Conservation (phyloP, 768 basidiomycete genomes). For the Auricularia sp. region DNA sequence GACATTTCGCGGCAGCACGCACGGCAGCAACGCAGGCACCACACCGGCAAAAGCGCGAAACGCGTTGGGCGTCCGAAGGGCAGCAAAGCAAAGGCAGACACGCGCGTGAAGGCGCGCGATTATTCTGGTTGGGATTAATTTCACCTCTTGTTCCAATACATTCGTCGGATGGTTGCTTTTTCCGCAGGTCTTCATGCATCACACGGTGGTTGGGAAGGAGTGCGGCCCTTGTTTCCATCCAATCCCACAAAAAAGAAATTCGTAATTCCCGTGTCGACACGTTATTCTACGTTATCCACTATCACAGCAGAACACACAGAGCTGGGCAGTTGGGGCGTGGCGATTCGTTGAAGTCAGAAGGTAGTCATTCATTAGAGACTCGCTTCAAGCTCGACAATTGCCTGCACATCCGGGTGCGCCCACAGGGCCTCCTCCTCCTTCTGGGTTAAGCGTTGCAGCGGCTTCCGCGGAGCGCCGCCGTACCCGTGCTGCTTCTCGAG, state of each 20-base stretch:
- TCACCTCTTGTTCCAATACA: background rate
- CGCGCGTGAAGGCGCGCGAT: slow-evolving; percentile 34
- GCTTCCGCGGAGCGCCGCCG: slow-evolving; percentile 69
- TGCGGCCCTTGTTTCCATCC: background rate
- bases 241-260: background rate
- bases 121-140: slow-evolving; percentile 39
- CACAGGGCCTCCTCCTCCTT: slow-evolving; percentile 51
- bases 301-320: background rate
- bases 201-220: too few relatives aligned
- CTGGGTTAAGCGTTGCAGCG: slow-evolving; percentile 55
- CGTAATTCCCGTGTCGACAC: background rate
- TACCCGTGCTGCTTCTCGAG: slow-evolving; percentile 70
- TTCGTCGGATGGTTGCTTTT: too few relatives aligned
- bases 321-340: too few relatives aligned
- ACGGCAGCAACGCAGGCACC: slow-evolving; percentile 63
- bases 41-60: slow-evolving; percentile 58
- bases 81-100: slow-evolving; percentile 78
- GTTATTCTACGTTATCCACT: background rate
- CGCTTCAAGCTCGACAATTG: slow-evolving; percentile 49
- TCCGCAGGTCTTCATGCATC: too few relatives aligned
- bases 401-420: slow-evolving; percentile 64
- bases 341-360: too few relatives aligned
- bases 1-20: slow-evolving; percentile 51
- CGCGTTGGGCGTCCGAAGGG: slow-evolving; percentile 57
- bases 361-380: background rate